Percentiles rank a stretch among this genome's conserved stretches.
These are phyloP conservation scores for Fusarium redolens DNA, from an alignment of 2,329 filamentous ascomycete genomes.

Conservation along the genomic window DNA sequence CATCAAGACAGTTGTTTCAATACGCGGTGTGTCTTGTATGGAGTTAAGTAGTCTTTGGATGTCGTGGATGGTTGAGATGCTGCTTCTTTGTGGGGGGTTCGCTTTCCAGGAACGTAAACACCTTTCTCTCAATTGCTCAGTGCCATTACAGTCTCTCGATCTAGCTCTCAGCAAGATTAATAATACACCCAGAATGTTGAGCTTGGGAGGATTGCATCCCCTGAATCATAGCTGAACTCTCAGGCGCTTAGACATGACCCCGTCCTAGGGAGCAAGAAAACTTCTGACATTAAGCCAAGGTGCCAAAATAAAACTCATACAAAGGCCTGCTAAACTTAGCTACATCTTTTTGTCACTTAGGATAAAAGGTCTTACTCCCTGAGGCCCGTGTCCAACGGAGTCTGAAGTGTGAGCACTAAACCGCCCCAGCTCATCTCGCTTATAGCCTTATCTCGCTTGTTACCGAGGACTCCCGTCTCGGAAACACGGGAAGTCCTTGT, in stretches of 20 bases:
- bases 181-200: background rate
- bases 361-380: too few species aligned
- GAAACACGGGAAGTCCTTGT: background rate
- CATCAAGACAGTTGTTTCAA: conserved; percentile 11
- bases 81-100: background rate
- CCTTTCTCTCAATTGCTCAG: background rate
- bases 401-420: conserved; percentile 11
- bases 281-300: too few species aligned
- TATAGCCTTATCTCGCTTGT: conserved; percentile 34
- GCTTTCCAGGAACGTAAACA: background rate
- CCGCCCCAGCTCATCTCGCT: conserved; percentile 15
- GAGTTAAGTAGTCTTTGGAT: background rate
- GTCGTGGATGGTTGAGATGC: too few species aligned
- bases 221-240: background rate
- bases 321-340: too few species aligned
- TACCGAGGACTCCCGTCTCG: conserved; percentile 25
- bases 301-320: too few species aligned
- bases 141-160: background rate
- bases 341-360: too few species aligned
- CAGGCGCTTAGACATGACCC: background rate
- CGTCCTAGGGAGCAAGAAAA: too few species aligned
- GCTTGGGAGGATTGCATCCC: background rate
- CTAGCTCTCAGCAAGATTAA: background rate
- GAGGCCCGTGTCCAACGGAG: background rate
- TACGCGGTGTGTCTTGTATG: background rate